These are phyloP conservation scores for Fusarium pseudograminearum DNA, from an alignment of 2,329 filamentous ascomycete genomes.

Conservation along the genomic window DNA sequence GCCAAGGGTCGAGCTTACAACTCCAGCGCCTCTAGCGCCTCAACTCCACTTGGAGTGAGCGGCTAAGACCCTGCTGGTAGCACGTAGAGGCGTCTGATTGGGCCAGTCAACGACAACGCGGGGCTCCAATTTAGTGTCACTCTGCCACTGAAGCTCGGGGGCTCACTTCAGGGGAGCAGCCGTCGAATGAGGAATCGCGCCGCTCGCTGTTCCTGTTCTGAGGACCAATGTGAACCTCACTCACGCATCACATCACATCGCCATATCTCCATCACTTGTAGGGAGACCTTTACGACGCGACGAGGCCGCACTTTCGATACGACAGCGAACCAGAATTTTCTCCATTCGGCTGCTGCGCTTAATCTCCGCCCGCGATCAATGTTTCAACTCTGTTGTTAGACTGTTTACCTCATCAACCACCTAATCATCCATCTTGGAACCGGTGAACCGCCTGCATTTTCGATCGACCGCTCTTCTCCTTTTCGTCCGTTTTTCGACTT, in stretches of 20 bases:
- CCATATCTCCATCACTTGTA: constrained; percentile 23
- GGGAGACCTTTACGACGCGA: constrained; percentile 35
- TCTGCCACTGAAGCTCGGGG: constrained; percentile 40
- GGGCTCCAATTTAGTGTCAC: constrained; percentile 47
- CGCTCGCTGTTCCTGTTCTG: constrained; percentile 37
- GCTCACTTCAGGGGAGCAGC: constrained; percentile 45
- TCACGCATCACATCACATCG: constrained; percentile 41
- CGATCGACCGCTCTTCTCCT: constrained; percentile 24
- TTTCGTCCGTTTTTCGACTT: constrained; percentile 20
- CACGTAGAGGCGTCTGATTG: constrained; percentile 25
- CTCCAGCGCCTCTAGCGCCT: constrained; percentile 40
- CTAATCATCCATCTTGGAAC: constrained; percentile 26
- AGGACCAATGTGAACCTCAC: constrained; percentile 40
- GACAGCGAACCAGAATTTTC: constrained; percentile 17
- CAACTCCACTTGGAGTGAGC: constrained; percentile 39
- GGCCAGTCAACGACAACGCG: constrained; percentile 26
- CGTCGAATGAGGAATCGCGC: constrained; percentile 45
- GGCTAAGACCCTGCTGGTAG: constrained; percentile 40
- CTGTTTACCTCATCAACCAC: constrained; percentile 29
- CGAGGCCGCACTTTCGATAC: constrained; percentile 15
- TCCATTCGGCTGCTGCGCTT: constrained; percentile 21
- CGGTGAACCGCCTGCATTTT: constrained; percentile 21
- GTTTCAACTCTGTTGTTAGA: constrained; percentile 33
- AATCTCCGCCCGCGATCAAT: constrained; percentile 20
- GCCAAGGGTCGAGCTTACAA: constrained; percentile 36